phyloP scores from a whole-genome alignment of 1,284 basidiomycete genomes.

The Sporisorium sorghi region DNA sequence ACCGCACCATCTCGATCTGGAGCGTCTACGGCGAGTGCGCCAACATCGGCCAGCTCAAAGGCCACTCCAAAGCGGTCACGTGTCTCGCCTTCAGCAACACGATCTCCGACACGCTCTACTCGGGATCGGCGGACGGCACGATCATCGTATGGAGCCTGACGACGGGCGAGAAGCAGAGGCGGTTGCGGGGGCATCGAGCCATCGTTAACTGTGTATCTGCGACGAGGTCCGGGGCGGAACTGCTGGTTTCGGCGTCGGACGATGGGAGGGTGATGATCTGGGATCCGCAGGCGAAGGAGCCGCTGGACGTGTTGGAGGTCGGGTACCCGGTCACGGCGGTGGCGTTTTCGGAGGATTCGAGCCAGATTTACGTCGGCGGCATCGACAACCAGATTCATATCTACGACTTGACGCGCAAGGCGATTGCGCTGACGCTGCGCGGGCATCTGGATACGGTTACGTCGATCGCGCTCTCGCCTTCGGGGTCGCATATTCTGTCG shows the following conservation, averaged over 20 bases:
- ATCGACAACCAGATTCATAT: conserved; percentile 68
- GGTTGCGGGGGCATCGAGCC: conserved; percentile 63
- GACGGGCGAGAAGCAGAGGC: conserved; percentile 60
- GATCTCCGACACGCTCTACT: conserved; percentile 52
- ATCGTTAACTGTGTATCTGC: conserved; percentile 65
- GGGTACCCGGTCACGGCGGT: conserved; percentile 68
- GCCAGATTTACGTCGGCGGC: conserved; percentile 66
- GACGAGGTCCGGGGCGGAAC: conserved; percentile 50
- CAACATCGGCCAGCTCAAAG: conserved; percentile 65
- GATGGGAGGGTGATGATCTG: conserved; percentile 67
- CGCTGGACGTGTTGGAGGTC: conserved; percentile 60
- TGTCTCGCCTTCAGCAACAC: conserved; percentile 56
- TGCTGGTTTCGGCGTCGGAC: conserved; percentile 63
- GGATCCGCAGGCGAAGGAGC: conserved; percentile 57
- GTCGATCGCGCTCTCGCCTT: conserved; percentile 58
- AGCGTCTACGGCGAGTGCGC: conserved; percentile 62
- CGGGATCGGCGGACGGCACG: conserved; percentile 67
- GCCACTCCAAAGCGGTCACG: conserved; percentile 65
- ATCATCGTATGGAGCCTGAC: conserved; percentile 61
- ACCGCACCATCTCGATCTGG: conserved; percentile 67
- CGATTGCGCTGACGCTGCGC: conserved; percentile 54
- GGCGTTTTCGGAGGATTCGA: conserved; percentile 64
- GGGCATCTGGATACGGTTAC: conserved; percentile 64
- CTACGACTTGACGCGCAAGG: conserved; percentile 60
- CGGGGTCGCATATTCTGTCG: conserved; percentile 65